Evolutionary conservation across 257 asterid genomes (phyloP).

Genomic region (Primulina huaijiensis): DNA sequence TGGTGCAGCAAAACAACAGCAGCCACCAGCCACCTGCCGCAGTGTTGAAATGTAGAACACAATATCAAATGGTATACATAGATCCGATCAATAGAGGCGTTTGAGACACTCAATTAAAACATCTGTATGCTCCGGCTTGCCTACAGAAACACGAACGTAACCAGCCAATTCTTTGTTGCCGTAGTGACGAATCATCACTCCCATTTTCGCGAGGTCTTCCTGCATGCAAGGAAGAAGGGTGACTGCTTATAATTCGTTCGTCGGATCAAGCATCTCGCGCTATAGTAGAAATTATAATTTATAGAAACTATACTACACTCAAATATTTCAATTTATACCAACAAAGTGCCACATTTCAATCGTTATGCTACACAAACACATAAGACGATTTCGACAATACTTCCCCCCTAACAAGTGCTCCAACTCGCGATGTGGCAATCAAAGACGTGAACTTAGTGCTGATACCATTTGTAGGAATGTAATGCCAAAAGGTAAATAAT

Average conservation of each 20-base stretch:
- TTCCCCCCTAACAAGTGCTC: too few relatives aligned
- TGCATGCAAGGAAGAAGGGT: constrained; percentile 39
- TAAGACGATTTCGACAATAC: too few relatives aligned
- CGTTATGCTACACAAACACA: background rate
- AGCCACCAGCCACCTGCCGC: background rate
- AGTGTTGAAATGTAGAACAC: background rate
- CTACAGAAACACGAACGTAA: constrained; percentile 88
- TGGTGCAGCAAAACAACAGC: background rate
- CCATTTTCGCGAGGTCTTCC: constrained; percentile 88
- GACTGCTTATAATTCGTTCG: background rate
- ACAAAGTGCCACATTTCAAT: background rate
- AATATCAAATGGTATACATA: background rate
- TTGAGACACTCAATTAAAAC: constrained; percentile 63
- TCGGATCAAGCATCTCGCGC: background rate
- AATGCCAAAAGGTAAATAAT: too few relatives aligned
- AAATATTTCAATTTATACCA: too few relatives aligned
- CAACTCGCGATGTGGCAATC: too few relatives aligned
- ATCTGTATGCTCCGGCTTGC: constrained; percentile 91
- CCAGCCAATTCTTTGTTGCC: constrained; percentile 76
- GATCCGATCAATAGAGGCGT: constrained; percentile 34
- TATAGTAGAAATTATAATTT: too few relatives aligned
- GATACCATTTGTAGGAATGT: too few relatives aligned
- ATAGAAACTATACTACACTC: background rate
- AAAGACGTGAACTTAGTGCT: too few relatives aligned
- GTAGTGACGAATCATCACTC: constrained; percentile 96